Percentiles rank a stretch among this genome's conserved stretches.
Evolutionary conservation across 2,329 filamentous ascomycete genomes (phyloP).

Genomic region (Coniochaeta prunicola): DNA sequence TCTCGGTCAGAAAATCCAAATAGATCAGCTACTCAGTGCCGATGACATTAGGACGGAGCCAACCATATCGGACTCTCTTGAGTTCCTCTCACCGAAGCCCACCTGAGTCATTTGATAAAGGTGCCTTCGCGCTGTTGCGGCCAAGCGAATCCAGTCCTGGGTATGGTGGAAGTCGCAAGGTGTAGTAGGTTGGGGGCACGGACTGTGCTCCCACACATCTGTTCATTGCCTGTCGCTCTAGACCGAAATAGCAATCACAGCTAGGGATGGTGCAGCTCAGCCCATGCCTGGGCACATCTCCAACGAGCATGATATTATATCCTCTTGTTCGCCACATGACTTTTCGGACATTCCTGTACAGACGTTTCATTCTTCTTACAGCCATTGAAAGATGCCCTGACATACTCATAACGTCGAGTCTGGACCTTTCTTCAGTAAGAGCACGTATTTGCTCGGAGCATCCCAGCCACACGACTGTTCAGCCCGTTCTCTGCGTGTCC

Average conservation of each 20-base stretch:
- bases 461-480: neutral
- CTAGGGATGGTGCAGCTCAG: neutral
- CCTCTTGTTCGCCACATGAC: neutral
- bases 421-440: neutral
- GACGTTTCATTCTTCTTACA: neutral
- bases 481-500: too few species aligned
- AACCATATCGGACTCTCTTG: neutral
- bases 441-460: neutral
- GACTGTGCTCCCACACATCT: neutral
- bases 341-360: neutral
- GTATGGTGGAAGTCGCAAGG: neutral
- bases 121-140: neutral
- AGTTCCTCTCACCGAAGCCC: neutral
- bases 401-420: neutral
- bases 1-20: neutral
- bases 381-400: neutral
- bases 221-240: neutral
- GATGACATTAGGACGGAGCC: neutral
- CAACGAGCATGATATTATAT: neutral
- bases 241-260: neutral
- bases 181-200: too few species aligned
- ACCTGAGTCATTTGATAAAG: neutral
- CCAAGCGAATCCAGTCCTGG: neutral
- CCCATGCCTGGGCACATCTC: neutral
- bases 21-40: neutral